Evolutionary conservation across 1,284 basidiomycete species (phyloP).

Genomic region (Apiotrichum porosum): DNA sequence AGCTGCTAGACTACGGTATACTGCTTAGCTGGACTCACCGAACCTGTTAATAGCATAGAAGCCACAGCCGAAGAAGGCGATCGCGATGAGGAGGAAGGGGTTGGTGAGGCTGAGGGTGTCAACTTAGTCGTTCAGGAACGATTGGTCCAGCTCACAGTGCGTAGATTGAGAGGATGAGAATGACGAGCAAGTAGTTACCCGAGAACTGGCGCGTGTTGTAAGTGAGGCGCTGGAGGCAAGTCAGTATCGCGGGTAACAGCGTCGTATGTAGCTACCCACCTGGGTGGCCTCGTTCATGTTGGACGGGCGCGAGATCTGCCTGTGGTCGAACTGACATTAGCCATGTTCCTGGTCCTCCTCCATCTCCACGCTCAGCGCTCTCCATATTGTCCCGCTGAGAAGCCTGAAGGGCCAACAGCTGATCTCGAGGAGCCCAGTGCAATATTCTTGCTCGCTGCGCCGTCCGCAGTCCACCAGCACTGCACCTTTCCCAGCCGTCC

Average conservation of each 20-base stretch:
- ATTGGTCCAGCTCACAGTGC: slow-evolving; percentile 70
- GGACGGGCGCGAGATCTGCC: slow-evolving; percentile 69
- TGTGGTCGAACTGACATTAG: slow-evolving; percentile 64
- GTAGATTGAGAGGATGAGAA: slow-evolving; percentile 73
- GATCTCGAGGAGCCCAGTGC: no score
- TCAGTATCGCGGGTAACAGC: neutral
- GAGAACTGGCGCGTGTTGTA: slow-evolving; percentile 87
- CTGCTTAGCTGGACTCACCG: slow-evolving; percentile 63
- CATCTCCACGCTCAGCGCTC: neutral
- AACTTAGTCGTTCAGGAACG: neutral
- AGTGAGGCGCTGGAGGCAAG: slow-evolving; percentile 65
- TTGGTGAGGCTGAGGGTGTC: slow-evolving; percentile 57
- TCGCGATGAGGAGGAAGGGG: slow-evolving; percentile 68
- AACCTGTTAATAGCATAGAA: slow-evolving; percentile 82
- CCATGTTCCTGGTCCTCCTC: neutral
- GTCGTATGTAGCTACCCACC: slow-evolving; percentile 24
- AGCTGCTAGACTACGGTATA: no score
- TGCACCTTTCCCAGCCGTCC: neutral
- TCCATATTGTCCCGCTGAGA: no score
- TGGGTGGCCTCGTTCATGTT: slow-evolving; percentile 59
- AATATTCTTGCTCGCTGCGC: neutral
- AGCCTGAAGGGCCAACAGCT: no score
- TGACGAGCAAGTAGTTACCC: slow-evolving; percentile 78
- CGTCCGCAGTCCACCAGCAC: neutral
- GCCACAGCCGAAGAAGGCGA: slow-evolving; percentile 79